Conservation (phyloP, 345 rosid genomes). For the Trapa bicornis region DNA sequence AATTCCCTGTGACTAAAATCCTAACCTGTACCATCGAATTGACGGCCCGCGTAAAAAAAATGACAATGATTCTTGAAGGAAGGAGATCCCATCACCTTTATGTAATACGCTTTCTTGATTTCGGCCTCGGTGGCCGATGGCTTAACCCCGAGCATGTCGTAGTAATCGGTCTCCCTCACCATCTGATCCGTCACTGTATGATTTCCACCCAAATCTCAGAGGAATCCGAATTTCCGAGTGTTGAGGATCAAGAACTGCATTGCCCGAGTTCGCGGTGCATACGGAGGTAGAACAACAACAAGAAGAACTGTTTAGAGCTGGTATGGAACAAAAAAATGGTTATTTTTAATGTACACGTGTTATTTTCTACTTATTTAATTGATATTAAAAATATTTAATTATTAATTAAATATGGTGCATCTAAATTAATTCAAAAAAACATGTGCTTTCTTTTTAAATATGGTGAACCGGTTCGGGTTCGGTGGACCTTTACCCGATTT, state of each 20-base stretch:
- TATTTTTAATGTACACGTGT: too few species aligned
- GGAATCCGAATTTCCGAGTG: background rate
- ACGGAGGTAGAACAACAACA: too few species aligned
- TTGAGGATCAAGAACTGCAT: background rate
- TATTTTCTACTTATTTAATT: too few species aligned
- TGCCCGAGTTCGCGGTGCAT: background rate
- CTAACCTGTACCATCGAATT: background rate
- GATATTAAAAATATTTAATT: too few species aligned
- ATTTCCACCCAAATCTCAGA: background rate
- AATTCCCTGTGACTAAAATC: background rate
- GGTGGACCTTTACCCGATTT: too few species aligned
- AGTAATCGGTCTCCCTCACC: slow-evolving; percentile 92
- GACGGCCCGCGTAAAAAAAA: background rate
- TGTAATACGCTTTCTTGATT: slow-evolving; percentile 92
- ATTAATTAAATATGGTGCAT: too few species aligned
- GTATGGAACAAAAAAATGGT: too few species aligned
- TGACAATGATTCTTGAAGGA: background rate
- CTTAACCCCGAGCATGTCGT: slow-evolving; percentile 85
- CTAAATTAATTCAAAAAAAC: too few species aligned
- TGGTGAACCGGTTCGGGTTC: too few species aligned
- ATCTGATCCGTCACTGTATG: slow-evolving; percentile 13
- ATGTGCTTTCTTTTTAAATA: too few species aligned
- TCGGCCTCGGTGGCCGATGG: slow-evolving; percentile 88
- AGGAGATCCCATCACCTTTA: slow-evolving; percentile 37
- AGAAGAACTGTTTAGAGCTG: too few species aligned